These are phyloP conservation scores for Chiua virens DNA, from an alignment of 768 basidiomycete genomes.

Conservation along the genomic window DNA sequence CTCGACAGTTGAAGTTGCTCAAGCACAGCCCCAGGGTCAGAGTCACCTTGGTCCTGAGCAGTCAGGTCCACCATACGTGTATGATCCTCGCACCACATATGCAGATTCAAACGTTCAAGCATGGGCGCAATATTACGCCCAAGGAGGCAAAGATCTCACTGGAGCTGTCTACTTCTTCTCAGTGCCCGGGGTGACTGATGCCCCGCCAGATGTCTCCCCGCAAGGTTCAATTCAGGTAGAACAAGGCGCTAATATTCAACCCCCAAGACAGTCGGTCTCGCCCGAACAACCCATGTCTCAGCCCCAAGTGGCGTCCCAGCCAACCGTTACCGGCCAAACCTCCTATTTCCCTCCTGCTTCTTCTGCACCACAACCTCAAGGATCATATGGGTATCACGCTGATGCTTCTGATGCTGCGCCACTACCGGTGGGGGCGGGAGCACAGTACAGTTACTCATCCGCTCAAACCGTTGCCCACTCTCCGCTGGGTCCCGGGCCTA, in stretches of 20 bases:
- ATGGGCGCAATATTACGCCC: slow-evolving; percentile 84
- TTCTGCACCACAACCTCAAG: slow-evolving; percentile 16
- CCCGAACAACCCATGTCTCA: slow-evolving; percentile 18
- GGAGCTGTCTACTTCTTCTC: slow-evolving; percentile 81
- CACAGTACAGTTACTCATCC: slow-evolving; percentile 18
- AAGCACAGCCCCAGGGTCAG: slow-evolving; percentile 15
- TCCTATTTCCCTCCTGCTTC: slow-evolving; percentile 11
- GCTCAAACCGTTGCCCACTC: slow-evolving; percentile 16
- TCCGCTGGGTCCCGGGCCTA: slow-evolving; percentile 9
- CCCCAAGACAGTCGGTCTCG: slow-evolving; percentile 13
- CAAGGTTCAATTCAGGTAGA: slow-evolving; percentile 8
- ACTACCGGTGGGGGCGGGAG: neutral
- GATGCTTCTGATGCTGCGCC: slow-evolving; percentile 12
- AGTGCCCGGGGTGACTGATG: slow-evolving; percentile 70
- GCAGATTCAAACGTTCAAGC: slow-evolving; percentile 80
- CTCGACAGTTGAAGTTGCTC: slow-evolving; percentile 4
- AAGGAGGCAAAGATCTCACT: slow-evolving; percentile 70
- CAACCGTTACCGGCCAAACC: slow-evolving; percentile 5
- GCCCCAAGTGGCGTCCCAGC: slow-evolving; percentile 17
- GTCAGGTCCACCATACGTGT: slow-evolving; percentile 50
- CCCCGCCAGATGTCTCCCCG: slow-evolving; percentile 13
- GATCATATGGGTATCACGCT: slow-evolving; percentile 18
- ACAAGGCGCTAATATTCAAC: slow-evolving; percentile 3
- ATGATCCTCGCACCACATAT: slow-evolving; percentile 67
- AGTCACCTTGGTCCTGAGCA: slow-evolving; percentile 19